Evolutionary conservation across 768 basidiomycete genomes (phyloP).

Genomic region (Lactarius indigo): DNA sequence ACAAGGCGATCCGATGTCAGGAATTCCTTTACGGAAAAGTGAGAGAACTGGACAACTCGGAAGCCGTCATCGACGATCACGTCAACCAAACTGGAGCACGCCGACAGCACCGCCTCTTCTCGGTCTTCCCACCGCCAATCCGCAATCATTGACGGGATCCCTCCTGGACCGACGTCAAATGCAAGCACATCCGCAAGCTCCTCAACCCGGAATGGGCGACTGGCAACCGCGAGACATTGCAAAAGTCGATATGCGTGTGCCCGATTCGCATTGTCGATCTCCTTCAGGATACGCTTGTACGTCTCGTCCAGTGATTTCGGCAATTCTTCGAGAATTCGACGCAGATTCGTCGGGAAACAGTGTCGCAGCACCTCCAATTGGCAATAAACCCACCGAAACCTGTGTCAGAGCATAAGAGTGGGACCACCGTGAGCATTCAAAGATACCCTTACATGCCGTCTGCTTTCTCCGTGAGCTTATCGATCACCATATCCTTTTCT

Average conservation of each 20-base stretch:
- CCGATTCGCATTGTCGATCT: too few relatives aligned
- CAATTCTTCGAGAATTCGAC: neutral
- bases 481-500: neutral
- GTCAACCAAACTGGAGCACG: too few relatives aligned
- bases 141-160: neutral
- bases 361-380: constrained; percentile 1
- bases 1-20: neutral
- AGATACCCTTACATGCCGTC: neutral
- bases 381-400: constrained; percentile 12
- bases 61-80: too few relatives aligned
- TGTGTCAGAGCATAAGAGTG: neutral
- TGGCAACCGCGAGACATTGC: too few relatives aligned
- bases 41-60: neutral
- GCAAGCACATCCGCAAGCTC: neutral
- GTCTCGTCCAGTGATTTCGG: constrained; percentile 1
- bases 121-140: neutral
- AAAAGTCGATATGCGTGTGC: too few relatives aligned
- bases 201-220: neutral
- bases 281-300: neutral
- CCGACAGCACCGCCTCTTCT: too few relatives aligned
- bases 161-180: neutral
- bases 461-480: neutral
- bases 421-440: neutral
- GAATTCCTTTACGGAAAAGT: neutral
- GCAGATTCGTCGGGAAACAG: neutral